These are phyloP conservation scores for Pulicaria dysenterica DNA, from an alignment of 129 eudicot genomes.

Conservation along the genomic window DNA sequence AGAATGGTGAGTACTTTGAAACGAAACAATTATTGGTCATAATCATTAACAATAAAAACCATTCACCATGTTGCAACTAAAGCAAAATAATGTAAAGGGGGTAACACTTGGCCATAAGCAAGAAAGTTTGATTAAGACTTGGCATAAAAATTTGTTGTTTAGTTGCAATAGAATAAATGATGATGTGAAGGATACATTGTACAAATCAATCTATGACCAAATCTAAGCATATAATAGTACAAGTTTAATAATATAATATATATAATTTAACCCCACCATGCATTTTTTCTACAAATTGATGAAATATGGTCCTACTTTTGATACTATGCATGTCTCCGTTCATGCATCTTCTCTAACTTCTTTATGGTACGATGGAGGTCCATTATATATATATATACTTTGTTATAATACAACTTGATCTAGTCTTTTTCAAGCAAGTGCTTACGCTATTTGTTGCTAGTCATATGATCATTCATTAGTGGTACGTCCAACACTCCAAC, in stretches of 20 bases:
- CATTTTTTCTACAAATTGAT: constrained; percentile 11
- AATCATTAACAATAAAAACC: not conserved
- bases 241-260: constrained; percentile 19
- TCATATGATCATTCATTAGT: too few species aligned
- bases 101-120: constrained; percentile 16
- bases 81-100: not conserved
- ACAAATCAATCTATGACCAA: constrained; percentile 29
- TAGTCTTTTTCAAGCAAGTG: too few species aligned
- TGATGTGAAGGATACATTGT: constrained; percentile 24
- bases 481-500: too few species aligned
- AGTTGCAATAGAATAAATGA: constrained; percentile 27
- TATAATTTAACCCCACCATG: constrained; percentile 4
- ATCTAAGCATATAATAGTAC: constrained; percentile 27
- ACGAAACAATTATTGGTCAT: not conserved
- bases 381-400: not conserved
- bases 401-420: too few species aligned
- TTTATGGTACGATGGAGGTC: constrained; percentile 16
- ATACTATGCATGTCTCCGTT: constrained; percentile 5
- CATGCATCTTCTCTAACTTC: constrained; percentile 32
- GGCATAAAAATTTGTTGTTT: constrained; percentile 28
- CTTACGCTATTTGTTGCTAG: too few species aligned
- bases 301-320: constrained; percentile 14
- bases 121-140: constrained; percentile 35
- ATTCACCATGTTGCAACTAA: constrained; percentile 25
- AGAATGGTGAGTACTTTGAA: not conserved